phyloP scores from a whole-genome alignment of 176 grass and related monocot genomes.

The Melocanna baccifera region DNA sequence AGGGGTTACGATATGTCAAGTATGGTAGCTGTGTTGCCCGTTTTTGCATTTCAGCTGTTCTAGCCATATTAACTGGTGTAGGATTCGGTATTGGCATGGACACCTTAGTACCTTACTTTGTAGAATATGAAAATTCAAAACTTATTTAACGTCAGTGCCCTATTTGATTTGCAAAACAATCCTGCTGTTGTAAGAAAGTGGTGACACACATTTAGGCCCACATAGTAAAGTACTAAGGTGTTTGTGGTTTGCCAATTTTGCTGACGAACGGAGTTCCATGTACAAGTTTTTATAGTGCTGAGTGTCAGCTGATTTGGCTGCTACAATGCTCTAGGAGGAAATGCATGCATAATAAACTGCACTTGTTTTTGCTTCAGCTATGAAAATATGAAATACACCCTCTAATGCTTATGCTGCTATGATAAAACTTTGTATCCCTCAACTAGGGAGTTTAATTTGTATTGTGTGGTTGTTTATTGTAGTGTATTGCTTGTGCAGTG shows the following conservation, averaged over 20 bases:
- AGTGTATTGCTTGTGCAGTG: background rate
- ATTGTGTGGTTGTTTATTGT: background rate
- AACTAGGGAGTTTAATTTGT: background rate
- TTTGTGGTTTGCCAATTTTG: background rate
- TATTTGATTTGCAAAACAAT: background rate
- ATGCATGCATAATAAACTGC: background rate
- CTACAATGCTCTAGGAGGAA: background rate
- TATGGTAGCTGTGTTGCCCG: background rate
- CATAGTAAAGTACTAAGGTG: background rate
- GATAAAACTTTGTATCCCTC: background rate
- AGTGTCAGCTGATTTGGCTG: background rate
- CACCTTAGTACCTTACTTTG: background rate
- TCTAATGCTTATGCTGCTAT: background rate
- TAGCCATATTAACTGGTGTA: background rate
- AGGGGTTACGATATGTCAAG: background rate
- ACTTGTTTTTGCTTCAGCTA: background rate
- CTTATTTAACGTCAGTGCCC: background rate
- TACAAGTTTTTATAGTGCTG: background rate
- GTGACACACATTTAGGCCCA: background rate
- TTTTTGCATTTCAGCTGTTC: slow-evolving; percentile 15
- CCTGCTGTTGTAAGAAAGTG: background rate
- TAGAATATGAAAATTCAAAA: background rate
- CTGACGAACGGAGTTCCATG: background rate
- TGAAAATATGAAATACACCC: background rate
- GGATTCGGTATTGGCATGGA: background rate